phyloP scores from a whole-genome alignment of 441 rosid genomes.

The Kokia cookei region DNA sequence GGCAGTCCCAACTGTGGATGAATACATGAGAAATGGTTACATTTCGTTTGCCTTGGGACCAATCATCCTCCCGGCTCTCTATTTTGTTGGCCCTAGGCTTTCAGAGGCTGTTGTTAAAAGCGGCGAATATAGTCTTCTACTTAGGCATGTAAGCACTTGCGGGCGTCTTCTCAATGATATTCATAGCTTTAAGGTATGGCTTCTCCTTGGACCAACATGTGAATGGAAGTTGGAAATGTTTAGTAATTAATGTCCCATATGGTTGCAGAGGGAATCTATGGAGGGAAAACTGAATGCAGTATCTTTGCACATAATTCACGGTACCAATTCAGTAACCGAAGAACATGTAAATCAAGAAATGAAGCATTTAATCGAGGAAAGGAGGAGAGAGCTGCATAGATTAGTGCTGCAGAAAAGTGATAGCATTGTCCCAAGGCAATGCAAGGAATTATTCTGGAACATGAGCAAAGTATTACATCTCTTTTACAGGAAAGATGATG shows the following conservation, averaged over 20 bases:
- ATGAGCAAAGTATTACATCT: constrained; percentile 65
- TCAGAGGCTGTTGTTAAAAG: constrained; percentile 33
- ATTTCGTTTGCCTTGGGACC: constrained; percentile 80
- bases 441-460: constrained; percentile 73
- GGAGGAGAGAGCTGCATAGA: constrained; percentile 44
- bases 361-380: constrained; percentile 18
- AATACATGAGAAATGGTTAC: constrained; percentile 67
- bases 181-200: constrained; percentile 50
- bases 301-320: constrained; percentile 43
- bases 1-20: constrained; percentile 50
- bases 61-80: constrained; percentile 59
- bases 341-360: constrained; percentile 27
- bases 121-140: constrained; percentile 35
- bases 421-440: constrained; percentile 50
- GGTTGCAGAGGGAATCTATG: constrained; percentile 56
- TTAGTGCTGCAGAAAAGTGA: constrained; percentile 47
- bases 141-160: constrained; percentile 51
- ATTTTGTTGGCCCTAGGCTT: constrained; percentile 61
- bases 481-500: constrained; percentile 73
- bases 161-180: constrained; percentile 83
- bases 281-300: constrained; percentile 71
- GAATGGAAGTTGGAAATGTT: neutral
- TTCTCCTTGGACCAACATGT: neutral
- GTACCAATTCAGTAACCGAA: constrained; percentile 20
- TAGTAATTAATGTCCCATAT: neutral